Evolutionary conservation across 345 rosid species (phyloP).

Genomic region (Pistacia integerrima): DNA sequence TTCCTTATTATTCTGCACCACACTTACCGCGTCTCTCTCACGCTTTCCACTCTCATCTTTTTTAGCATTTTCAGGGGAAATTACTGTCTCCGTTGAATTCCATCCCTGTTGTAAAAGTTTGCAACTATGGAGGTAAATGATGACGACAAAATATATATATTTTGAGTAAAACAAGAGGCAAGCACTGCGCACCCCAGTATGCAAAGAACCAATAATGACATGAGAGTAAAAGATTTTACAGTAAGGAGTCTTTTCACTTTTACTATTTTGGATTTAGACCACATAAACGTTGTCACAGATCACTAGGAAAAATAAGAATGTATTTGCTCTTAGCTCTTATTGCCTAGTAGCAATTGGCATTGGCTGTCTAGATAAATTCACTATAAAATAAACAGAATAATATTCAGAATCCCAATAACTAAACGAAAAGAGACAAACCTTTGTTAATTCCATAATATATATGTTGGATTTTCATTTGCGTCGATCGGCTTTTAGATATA

Average conservation of each 20-base stretch:
- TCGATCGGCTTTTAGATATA: constrained; percentile 59
- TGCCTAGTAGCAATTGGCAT: neutral
- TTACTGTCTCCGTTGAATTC: constrained; percentile 77
- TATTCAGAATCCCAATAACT: neutral
- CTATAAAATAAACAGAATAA: neutral
- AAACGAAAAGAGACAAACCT: constrained; percentile 45
- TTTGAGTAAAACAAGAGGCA: neutral
- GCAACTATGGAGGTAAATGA: constrained; percentile 3
- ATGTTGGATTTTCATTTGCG: constrained; percentile 77
- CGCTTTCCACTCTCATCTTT: no score
- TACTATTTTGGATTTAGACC: no score
- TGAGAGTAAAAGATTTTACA: no score
- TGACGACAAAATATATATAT: neutral
- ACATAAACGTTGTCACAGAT: no score
- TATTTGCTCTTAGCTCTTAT: no score
- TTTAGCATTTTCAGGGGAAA: constrained; percentile 54
- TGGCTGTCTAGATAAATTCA: neutral
- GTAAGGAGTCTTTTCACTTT: no score
- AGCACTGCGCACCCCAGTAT: neutral
- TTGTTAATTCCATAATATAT: constrained; percentile 69
- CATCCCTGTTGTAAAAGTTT: constrained; percentile 58
- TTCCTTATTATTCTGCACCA: no score
- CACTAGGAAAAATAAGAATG: no score
- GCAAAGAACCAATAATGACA: neutral
- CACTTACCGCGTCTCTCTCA: no score